These are phyloP conservation scores for Alternaria arbusti DNA, from an alignment of 2,329 filamentous ascomycete species.

Conservation along the genomic window DNA sequence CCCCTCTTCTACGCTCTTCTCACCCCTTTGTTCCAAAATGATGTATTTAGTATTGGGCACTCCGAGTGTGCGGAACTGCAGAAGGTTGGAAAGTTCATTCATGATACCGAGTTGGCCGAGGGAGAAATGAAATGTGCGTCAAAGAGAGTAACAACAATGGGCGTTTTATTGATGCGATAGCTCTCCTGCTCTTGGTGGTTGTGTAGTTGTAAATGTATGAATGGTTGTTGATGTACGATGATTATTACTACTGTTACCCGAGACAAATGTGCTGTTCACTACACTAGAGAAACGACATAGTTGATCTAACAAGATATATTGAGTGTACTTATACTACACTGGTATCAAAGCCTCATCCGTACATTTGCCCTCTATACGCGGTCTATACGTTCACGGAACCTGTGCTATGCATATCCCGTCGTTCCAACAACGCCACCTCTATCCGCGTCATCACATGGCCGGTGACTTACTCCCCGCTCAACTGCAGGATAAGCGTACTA, in stretches of 20 bases:
- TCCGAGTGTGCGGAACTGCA: neutral
- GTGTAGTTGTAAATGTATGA: conserved; percentile 5
- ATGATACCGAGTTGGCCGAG: neutral
- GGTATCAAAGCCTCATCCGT: neutral
- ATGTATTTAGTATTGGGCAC: conserved; percentile 11
- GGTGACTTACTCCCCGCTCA: conserved; percentile 54
- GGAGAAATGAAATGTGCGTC: neutral
- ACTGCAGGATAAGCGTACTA: conserved; percentile 87
- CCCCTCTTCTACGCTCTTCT: neutral
- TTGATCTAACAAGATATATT: neutral
- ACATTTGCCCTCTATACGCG: neutral
- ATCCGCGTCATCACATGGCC: neutral
- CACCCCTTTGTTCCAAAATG: conserved; percentile 2
- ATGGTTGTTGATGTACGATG: neutral
- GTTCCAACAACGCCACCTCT: neutral
- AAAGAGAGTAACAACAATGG: neutral
- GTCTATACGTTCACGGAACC: neutral
- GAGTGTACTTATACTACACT: neutral
- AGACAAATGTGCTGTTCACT: neutral
- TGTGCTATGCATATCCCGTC: neutral
- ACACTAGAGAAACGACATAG: neutral
- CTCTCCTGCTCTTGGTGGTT: neutral
- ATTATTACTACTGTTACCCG: neutral
- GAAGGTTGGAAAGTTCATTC: neutral
- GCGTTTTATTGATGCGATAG: neutral